A percentile compares a stretch with the other conserved stretches of the same genome.
phyloP scores from a whole-genome alignment of 106 monocot species.

The Posidonia australis region DNA sequence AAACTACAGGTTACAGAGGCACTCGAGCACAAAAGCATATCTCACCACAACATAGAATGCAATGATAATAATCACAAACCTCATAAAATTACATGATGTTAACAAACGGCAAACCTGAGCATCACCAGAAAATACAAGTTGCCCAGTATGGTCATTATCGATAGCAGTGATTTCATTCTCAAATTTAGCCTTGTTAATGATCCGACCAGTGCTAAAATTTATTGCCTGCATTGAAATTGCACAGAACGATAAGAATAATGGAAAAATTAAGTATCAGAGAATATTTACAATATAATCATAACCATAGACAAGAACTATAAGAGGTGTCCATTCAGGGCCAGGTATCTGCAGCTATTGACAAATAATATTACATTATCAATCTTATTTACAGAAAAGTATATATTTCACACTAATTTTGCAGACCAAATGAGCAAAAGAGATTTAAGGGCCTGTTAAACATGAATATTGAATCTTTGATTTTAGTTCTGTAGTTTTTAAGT shows the following conservation, averaged over 20 bases:
- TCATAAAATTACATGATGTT: neutral
- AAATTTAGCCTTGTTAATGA: slow-evolving; percentile 55
- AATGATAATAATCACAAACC: neutral
- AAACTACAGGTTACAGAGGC: neutral
- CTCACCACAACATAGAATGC: neutral
- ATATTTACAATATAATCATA: no score
- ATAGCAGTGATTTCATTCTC: slow-evolving; percentile 79
- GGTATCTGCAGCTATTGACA: no score
- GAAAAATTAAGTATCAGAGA: neutral
- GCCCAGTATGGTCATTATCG: slow-evolving; percentile 94
- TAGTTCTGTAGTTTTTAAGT: no score
- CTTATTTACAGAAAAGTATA: no score
- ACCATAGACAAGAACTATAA: neutral
- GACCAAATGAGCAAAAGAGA: no score
- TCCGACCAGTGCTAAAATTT: slow-evolving; percentile 88
- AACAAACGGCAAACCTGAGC: slow-evolving; percentile 45
- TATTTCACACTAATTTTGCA: no score
- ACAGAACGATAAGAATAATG: neutral
- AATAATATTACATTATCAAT: no score
- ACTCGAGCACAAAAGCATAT: neutral
- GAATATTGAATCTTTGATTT: no score
- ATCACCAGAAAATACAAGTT: slow-evolving; percentile 83
- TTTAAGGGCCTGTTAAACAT: no score
- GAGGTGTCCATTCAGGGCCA: no score
- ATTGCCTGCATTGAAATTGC: slow-evolving; percentile 36